Evolutionary conservation across 192 early-diverging fungal genomes (phyloP).

Genomic region (Coemansia sp.): DNA sequence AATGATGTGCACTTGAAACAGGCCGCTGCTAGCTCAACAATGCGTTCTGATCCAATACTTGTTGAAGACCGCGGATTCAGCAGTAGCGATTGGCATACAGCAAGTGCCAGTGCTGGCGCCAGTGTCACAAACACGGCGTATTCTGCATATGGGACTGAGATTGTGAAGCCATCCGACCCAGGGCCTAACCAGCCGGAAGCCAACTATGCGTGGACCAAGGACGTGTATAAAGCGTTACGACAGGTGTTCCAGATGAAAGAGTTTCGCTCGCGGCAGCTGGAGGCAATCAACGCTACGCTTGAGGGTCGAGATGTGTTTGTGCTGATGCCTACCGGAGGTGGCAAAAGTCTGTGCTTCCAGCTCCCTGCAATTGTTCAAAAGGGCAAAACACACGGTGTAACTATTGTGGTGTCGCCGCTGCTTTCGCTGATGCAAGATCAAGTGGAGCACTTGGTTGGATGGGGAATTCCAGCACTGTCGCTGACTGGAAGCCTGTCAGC

Average conservation of each 20-base stretch:
- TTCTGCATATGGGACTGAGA: constrained; percentile 1
- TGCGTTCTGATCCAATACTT: neutral
- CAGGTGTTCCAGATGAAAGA: constrained; percentile 69
- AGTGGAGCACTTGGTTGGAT: constrained; percentile 67
- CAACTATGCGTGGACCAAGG: constrained; percentile 66
- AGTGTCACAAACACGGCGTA: neutral
- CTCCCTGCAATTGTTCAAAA: constrained; percentile 75
- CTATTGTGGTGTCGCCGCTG: constrained; percentile 89
- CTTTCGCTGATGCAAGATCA: constrained; percentile 97
- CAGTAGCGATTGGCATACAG: neutral
- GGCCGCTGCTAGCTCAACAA: neutral
- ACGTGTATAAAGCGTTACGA: constrained; percentile 67
- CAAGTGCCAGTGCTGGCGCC: neutral
- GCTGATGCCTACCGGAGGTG: constrained; percentile 98
- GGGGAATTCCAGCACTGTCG: constrained; percentile 63
- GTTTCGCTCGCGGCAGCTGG: constrained; percentile 84
- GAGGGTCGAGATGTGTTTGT: constrained; percentile 85
- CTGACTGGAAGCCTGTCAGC: constrained; percentile 63
- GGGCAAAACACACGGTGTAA: constrained; percentile 69
- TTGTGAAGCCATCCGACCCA: constrained; percentile 42
- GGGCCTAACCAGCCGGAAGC: constrained; percentile 35
- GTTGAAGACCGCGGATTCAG: neutral
- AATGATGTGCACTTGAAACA: neutral
- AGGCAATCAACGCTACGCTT: constrained; percentile 85
- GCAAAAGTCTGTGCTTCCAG: constrained; percentile 95